Conservation (phyloP, 306 rosid genomes). For the Lithocarpus polystachyus region DNA sequence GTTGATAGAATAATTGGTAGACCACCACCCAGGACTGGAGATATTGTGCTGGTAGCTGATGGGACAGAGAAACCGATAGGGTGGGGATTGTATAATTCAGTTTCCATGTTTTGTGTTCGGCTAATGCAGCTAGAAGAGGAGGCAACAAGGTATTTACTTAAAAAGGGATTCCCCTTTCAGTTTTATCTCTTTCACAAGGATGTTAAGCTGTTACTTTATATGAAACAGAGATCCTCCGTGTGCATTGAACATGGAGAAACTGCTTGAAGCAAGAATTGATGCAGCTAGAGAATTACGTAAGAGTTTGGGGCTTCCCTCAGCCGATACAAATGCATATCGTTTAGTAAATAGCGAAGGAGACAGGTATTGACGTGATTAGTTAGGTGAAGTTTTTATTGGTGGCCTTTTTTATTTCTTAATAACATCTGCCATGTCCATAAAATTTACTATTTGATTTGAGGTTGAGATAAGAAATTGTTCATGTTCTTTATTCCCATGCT, state of each 20-base stretch:
- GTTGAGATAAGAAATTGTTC: neutral
- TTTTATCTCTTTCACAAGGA: constrained; percentile 9
- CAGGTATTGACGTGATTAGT: constrained; percentile 44
- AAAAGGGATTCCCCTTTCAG: constrained; percentile 4
- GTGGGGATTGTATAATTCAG: constrained; percentile 93
- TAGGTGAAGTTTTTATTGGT: neutral
- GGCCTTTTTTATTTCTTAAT: neutral
- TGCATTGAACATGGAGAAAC: constrained; percentile 69
- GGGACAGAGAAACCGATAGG: constrained; percentile 84
- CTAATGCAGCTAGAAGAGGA: constrained; percentile 91
- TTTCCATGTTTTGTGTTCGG: constrained; percentile 86
- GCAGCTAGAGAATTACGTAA: constrained; percentile 62
- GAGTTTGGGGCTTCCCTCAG: constrained; percentile 81
- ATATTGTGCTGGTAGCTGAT: constrained; percentile 78
- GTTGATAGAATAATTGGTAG: constrained; percentile 86
- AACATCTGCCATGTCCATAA: neutral
- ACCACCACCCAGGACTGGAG: constrained; percentile 93
- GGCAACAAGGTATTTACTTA: constrained; percentile 50
- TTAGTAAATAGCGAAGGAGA: constrained; percentile 92
- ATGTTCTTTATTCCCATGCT: neutral
- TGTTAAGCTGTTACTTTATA: constrained; percentile 16
- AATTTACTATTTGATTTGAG: constrained; percentile 2
- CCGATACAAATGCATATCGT: constrained; percentile 71
- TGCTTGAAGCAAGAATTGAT: constrained; percentile 65
- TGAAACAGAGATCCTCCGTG: constrained; percentile 53